Evolutionary conservation across 805 yeast genomes (phyloP).

Genomic region (Blastobotrys robertii): DNA sequence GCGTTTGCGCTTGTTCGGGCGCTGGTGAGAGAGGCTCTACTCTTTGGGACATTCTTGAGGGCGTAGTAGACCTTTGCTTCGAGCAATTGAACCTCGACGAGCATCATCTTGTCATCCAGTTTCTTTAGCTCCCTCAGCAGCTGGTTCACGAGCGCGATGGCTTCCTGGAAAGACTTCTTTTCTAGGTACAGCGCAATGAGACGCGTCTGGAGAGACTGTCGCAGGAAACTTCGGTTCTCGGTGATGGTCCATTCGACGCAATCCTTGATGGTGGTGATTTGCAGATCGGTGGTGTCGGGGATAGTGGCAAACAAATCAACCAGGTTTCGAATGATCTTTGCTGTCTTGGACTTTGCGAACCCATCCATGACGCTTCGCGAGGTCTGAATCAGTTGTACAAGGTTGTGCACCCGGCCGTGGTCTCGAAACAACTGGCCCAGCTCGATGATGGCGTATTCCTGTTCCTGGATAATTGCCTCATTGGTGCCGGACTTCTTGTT

Average conservation of each 20-base stretch:
- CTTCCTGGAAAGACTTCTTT: conserved; percentile 53
- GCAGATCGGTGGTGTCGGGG: conserved; percentile 58
- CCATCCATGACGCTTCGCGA: conserved; percentile 64
- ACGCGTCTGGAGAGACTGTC: conserved; percentile 80
- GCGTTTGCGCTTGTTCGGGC: conserved; percentile 98
- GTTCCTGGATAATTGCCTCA: conserved; percentile 40
- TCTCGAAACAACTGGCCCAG: conserved; percentile 63
- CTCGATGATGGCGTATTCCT: conserved; percentile 64
- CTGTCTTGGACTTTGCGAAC: conserved; percentile 89
- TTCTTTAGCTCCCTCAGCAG: conserved; percentile 81
- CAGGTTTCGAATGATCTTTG: conserved; percentile 74
- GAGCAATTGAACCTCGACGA: conserved; percentile 89
- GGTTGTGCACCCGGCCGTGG: conserved; percentile 37
- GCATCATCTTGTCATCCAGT: conserved; percentile 88
- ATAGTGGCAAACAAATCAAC: conserved; percentile 64
- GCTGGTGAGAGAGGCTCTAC: conserved; percentile 84
- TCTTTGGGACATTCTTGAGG: conserved; percentile 79
- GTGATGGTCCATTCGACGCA: conserved; percentile 79
- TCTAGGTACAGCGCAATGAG: conserved; percentile 66
- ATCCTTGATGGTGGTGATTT: conserved; percentile 63
- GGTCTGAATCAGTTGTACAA: conserved; percentile 52
- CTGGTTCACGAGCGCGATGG: conserved; percentile 60
- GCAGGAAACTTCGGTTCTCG: conserved; percentile 77
- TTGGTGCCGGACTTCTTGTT: conserved; percentile 19
- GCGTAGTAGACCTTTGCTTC: conserved; percentile 89